Evolutionary conservation across 257 asterid species (phyloP), one percentile per base, ranked within the genome.

Genomic region (Pogostemon cablin): DNA sequence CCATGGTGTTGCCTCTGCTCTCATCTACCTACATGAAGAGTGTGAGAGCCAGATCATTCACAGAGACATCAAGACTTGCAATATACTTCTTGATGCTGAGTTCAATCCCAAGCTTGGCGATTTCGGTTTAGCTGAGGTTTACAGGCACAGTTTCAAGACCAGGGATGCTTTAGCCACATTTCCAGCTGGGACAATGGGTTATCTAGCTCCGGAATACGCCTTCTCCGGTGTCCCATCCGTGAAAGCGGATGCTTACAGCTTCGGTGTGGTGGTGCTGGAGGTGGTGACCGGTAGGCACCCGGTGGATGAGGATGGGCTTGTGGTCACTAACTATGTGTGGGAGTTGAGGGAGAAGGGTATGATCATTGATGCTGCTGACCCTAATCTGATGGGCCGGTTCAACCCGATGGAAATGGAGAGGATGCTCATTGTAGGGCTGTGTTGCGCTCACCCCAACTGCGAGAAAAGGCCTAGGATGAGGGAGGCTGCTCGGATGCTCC

Each of bases 171-270:
- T 15, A 15, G 17, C 17, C 17, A 15, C 17, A 15, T 15, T 85
- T 3, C 96, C 96, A 2, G 96, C 87, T 9, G 98, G 98, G 6
- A 92, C 98, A 4, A 83, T 87, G 92, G 96, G 96, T 7, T 92
- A 92, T 42, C 62, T 91, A 4, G 98, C 95, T 0, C 98, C 98
- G 2, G 98, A 91, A 25, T 91, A 91, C 9, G 91, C 78, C 0
- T 86, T 63, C 61, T 74, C 93, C 0, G 93, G 96, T 1, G 75
- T 87, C 32, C 89, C 95, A 2, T 86, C 90, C 0, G 85, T 69
- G 74, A 89, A 89, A 70, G 79, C 88, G 0, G 98, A 91, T 39
- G 95, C 87, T 12, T 91, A 84, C 81, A 91, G 96, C 87, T 91
- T 89, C 9, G 96, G 96, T 0, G 88, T 89, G 46, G 93, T 89